phyloP scores from a whole-genome alignment of 805 yeast genomes.

The Alloascoidea hylecoeti region DNA sequence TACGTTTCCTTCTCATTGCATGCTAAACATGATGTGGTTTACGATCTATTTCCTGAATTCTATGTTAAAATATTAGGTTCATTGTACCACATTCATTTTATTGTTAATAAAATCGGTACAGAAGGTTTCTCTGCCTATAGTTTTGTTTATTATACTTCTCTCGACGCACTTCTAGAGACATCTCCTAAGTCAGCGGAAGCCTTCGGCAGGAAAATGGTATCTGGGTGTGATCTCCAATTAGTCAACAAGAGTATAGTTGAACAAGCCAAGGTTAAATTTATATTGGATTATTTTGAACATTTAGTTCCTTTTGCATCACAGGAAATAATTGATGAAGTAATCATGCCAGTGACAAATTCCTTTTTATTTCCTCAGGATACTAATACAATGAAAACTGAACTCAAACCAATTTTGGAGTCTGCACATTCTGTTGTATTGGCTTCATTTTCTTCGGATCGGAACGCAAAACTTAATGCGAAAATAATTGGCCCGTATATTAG shows the following conservation, averaged over 20 bases:
- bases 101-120: slow-evolving; percentile 13
- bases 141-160: slow-evolving; percentile 35
- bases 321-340: slow-evolving; percentile 18
- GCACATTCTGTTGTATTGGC: slow-evolving; percentile 46
- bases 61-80: slow-evolving; percentile 9
- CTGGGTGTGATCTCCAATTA: slow-evolving; percentile 10
- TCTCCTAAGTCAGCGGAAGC: slow-evolving; percentile 14
- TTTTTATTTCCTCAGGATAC: slow-evolving; percentile 8
- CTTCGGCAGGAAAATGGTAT: slow-evolving; percentile 16
- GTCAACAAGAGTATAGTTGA: slow-evolving; percentile 12
- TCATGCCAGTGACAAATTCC: slow-evolving; percentile 15
- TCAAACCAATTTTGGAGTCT: slow-evolving; percentile 33
- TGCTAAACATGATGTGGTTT: slow-evolving; percentile 2
- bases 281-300: slow-evolving; percentile 19
- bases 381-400: background rate
- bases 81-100: slow-evolving; percentile 12
- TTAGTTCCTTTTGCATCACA: slow-evolving; percentile 18
- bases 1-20: slow-evolving; percentile 8
- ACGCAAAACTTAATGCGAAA: slow-evolving; percentile 11
- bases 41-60: slow-evolving; percentile 4
- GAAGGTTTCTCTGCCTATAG: slow-evolving; percentile 29
- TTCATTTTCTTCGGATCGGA: slow-evolving; percentile 12
- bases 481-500: slow-evolving; percentile 26
- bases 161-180: slow-evolving; percentile 24
- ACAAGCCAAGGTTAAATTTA: slow-evolving; percentile 13